Conservation (phyloP, 768 basidiomycete species). For the Clitopilus passeckerianus region DNA sequence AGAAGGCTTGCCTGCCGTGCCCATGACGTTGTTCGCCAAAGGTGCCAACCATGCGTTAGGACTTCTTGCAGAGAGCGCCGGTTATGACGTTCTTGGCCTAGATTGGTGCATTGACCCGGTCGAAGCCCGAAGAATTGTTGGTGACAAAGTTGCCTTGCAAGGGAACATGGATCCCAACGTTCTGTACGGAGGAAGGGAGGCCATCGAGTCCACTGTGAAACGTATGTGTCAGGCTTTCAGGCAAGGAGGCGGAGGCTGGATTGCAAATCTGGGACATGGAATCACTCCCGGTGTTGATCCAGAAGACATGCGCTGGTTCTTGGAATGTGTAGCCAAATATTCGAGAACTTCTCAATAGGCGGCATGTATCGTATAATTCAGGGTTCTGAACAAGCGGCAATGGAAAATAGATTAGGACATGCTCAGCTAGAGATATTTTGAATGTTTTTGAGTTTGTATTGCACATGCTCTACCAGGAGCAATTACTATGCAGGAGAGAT, state of each 20-base stretch:
- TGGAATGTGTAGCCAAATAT: slow-evolving; percentile 85
- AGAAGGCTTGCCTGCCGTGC: slow-evolving; percentile 52
- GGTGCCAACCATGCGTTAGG: slow-evolving; percentile 77
- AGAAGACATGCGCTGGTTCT: slow-evolving; percentile 88
- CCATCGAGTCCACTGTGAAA: slow-evolving; percentile 84
- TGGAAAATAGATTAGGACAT: too few species aligned
- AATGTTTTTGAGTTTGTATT: not conserved
- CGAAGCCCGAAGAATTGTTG: slow-evolving; percentile 61
- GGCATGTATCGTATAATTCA: too few species aligned
- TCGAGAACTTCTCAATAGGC: slow-evolving; percentile 28
- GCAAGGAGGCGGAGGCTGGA: slow-evolving; percentile 74
- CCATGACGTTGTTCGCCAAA: slow-evolving; percentile 93
- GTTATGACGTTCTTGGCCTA: slow-evolving; percentile 86
- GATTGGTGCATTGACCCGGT: slow-evolving; percentile 88
- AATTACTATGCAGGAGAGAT: slow-evolving; percentile 6
- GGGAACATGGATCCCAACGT: slow-evolving; percentile 92
- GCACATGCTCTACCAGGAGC: slow-evolving; percentile 1
- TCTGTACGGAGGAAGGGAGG: slow-evolving; percentile 79
- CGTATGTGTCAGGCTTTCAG: slow-evolving; percentile 78
- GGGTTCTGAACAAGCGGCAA: not conserved
- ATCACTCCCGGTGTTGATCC: slow-evolving; percentile 96
- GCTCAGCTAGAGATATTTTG: too few species aligned
- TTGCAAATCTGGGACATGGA: slow-evolving; percentile 95
- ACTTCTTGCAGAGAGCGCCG: slow-evolving; percentile 52
- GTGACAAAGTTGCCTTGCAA: slow-evolving; percentile 67